Base-by-base conservation (phyloP, 805 yeast species). In the Candida maesae region DNA sequence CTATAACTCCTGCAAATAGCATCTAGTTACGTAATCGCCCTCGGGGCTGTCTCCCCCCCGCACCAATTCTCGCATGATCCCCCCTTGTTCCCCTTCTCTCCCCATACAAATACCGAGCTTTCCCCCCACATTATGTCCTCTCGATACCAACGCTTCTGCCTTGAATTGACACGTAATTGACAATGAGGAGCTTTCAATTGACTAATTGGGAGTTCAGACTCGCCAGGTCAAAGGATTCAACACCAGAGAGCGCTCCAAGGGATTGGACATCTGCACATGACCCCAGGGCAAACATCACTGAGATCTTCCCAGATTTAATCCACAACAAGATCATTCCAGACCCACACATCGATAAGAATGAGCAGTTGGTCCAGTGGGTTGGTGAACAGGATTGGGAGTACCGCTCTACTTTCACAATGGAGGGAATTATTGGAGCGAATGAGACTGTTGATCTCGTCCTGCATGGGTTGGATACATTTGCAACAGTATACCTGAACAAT, bases 351-450 rank as follows among this genome's bases (percentile, higher is more conserved):
- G 72, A 71, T 44, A 46, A 51, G 42, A 73, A 73, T 46, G 79
- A 72, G 46, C 52, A 52, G 15, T 42, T 47, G 5, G 69, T 71
- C 9, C 78, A 73, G 55, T 75, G 79, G 79, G 71, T 74, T 5
- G 74, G 71, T 3, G 67, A 68, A 35, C 49, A 46, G n/a, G 71
- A 65, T 36, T 75, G 79, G 79, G 76, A 71, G 46, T 75, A 74
- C 51, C 44, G 50, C 36, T 36, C 63, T 4, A 39, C 34, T 10
- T 53, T 66, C 28, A 38, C 41, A 5, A 24, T 50, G 71, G 2
- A 60, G 62, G 4, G 57, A 60, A 47, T 66, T 68, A 28, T 26
- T 2, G 32, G 10, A 21, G 24, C 7, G 24, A 10, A 23, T 12
- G 21, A 35, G 32, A 31, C 13, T 12, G 36, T 25, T 10, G 44